Evolutionary conservation across 306 rosid species (phyloP).

Genomic region (Vicia faba): DNA sequence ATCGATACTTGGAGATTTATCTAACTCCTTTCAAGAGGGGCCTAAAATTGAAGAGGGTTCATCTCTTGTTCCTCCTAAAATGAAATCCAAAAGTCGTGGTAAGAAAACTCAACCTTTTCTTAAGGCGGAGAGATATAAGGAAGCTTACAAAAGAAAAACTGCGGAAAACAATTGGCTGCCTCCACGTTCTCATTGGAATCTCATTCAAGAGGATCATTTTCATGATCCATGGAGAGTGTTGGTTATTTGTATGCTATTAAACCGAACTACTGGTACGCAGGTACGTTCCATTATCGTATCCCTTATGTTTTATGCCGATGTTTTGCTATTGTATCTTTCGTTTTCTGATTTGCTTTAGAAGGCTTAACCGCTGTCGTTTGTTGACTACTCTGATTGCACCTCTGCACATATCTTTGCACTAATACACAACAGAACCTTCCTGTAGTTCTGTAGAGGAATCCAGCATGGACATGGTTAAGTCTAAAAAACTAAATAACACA

Average conservation of each 20-base stretch:
- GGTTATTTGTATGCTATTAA: slow-evolving; percentile 71
- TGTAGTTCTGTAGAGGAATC: too few species aligned
- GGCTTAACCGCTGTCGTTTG: background rate
- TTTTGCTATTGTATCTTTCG: background rate
- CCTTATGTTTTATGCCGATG: background rate
- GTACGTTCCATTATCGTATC: slow-evolving; percentile 34
- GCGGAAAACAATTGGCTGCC: slow-evolving; percentile 65
- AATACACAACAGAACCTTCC: too few species aligned
- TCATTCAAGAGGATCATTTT: slow-evolving; percentile 67
- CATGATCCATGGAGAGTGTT: slow-evolving; percentile 82
- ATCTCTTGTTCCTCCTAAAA: background rate
- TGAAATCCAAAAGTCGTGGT: background rate
- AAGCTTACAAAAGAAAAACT: slow-evolving; percentile 59
- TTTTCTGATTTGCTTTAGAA: background rate
- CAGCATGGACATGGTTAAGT: too few species aligned
- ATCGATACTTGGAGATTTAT: background rate
- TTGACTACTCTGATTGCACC: too few species aligned
- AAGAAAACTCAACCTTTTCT: slow-evolving; percentile 32
- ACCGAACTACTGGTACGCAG: slow-evolving; percentile 59
- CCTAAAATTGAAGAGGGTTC: background rate
- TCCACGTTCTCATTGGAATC: slow-evolving; percentile 54
- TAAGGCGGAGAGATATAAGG: slow-evolving; percentile 42
- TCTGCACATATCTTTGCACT: too few species aligned
- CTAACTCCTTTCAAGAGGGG: background rate
- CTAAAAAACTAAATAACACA: too few species aligned